Evolutionary conservation across 140 eudicot genomes (phyloP), one percentile per base, ranked within the genome.

Genomic region (Senecio squalidus): DNA sequence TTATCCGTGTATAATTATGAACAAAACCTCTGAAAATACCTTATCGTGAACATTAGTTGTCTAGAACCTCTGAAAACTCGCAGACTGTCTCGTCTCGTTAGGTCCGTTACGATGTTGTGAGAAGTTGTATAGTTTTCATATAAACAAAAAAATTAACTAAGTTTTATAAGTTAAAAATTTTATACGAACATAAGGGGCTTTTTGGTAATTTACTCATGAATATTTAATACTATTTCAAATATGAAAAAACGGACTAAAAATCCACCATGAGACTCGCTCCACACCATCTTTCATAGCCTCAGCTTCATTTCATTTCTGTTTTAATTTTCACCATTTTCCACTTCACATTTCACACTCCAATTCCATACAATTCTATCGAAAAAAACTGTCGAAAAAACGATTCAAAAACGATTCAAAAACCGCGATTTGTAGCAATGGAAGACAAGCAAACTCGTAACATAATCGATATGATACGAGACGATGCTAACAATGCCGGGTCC

Each of bases 391-490:
- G 0, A 30, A 67, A 67, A 43, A 44, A 17, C 5, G 9, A 16
- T 18, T 20, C 1, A 7, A 36, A 36, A 36, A 36, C 3, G 23
- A 22, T 33, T 18, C 43, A 16, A 68, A 68, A 30, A 15, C n/a
- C 47, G 58, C 9, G 14, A 55, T 43, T 54, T 54, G 17, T n/a
- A n/a, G 17, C 62, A 2, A 69, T 69, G 75, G 69, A 51, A 21
- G 69, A 31, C 49, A 60, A 51, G 21, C 48, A 70, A 40, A 28
- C 63, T 8, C 76, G 83, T 27, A 80, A 78, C 0, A 74, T 85
- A 0, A 38, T 82, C 1, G 95, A 84, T n/a, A 58, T 89, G 15
- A 71, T 84, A 20, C 74, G 69, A 0, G 84, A 75, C 34, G 75
- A 78, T 22, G 59, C 24, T 18, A 31, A 31, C 14, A 13, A 11